phyloP scores from a whole-genome alignment of 1,284 basidiomycete species.

The Ceraceosorus guamensis region DNA sequence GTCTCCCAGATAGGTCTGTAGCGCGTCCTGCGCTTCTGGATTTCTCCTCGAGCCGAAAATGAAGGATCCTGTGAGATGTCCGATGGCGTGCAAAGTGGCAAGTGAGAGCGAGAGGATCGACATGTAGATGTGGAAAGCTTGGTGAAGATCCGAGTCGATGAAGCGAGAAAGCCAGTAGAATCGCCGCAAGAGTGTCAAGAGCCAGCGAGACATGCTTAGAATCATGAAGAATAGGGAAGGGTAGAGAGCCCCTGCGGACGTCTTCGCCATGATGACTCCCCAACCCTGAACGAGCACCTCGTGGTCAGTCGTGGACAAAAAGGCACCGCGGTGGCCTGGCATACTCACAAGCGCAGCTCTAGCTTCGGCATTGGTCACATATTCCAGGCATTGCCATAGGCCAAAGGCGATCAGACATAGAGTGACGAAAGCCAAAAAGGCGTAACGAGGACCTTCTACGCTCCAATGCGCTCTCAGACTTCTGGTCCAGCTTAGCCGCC shows the following conservation, averaged over 20 bases:
- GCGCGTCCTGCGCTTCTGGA: not conserved
- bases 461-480: conserved; percentile 5
- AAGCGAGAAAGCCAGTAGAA: conserved; percentile 5
- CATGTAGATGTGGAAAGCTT: conserved; percentile 9
- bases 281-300: conserved; percentile 1
- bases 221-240: conserved; percentile 12
- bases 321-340: not conserved
- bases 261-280: conserved; percentile 13
- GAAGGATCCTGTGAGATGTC: conserved; percentile 10
- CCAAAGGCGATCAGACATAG: conserved; percentile 6
- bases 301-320: not conserved
- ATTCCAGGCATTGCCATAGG: conserved; percentile 11
- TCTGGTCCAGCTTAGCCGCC: not conserved
- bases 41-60: conserved; percentile 3
- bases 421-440: conserved; percentile 9
- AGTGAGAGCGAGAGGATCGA: not conserved
- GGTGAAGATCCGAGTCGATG: conserved; percentile 7
- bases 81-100: conserved; percentile 9
- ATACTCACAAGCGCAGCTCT: not conserved
- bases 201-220: conserved; percentile 7
- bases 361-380: conserved; percentile 1
- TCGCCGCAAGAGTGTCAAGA: conserved; percentile 1
- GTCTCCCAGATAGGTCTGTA: conserved; percentile 2
- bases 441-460: conserved; percentile 5
- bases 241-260: conserved; percentile 12